These are phyloP conservation scores for Colletotrichum simmondsii DNA, from an alignment of 2,329 filamentous ascomycete genomes.

Conservation along the genomic window DNA sequence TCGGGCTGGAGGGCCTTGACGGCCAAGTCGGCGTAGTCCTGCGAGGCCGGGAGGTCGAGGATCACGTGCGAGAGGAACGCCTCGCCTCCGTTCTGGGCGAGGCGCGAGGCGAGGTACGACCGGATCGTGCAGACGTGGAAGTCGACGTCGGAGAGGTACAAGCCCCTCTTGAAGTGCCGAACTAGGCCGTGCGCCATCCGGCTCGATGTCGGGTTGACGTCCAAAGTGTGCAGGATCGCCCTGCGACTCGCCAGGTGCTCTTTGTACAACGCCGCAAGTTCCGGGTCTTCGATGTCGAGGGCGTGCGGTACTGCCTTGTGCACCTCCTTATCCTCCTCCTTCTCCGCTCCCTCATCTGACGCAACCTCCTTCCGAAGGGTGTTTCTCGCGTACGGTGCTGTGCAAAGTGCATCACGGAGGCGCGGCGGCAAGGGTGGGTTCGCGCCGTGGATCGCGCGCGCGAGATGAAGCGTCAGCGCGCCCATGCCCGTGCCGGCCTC, in stretches of 20 bases:
- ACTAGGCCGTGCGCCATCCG: slow-evolving; percentile 73
- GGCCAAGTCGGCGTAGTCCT: slow-evolving; percentile 58
- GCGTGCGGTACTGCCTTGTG: slow-evolving; percentile 24
- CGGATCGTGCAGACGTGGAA: slow-evolving; percentile 78
- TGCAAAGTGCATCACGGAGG: slow-evolving; percentile 44
- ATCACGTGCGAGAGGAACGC: slow-evolving; percentile 78
- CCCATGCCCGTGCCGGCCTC: slow-evolving; percentile 91
- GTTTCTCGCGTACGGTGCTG: slow-evolving; percentile 31
- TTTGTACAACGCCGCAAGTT: slow-evolving; percentile 49
- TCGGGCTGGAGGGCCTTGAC: slow-evolving; percentile 70
- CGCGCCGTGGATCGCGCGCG: slow-evolving; percentile 79
- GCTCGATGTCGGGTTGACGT: slow-evolving; percentile 71
- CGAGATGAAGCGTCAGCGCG: slow-evolving; percentile 79
- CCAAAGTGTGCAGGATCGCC: slow-evolving; percentile 81
- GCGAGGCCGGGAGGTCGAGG: slow-evolving; percentile 76
- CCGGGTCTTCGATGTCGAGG: slow-evolving; percentile 35
- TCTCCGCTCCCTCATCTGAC: slow-evolving; percentile 32
- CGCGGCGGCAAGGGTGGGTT: slow-evolving; percentile 65
- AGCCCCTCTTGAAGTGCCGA: slow-evolving; percentile 73
- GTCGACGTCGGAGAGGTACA: slow-evolving; percentile 77
- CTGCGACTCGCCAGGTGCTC: slow-evolving; percentile 62
- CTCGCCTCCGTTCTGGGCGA: slow-evolving; percentile 50
- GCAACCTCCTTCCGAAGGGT: slow-evolving; percentile 23
- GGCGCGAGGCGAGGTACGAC: slow-evolving; percentile 68
- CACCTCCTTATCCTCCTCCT: slow-evolving; percentile 8